Evolutionary conservation across 2,329 filamentous ascomycete species (phyloP).

Genomic region (Arthroderma uncinatum): DNA sequence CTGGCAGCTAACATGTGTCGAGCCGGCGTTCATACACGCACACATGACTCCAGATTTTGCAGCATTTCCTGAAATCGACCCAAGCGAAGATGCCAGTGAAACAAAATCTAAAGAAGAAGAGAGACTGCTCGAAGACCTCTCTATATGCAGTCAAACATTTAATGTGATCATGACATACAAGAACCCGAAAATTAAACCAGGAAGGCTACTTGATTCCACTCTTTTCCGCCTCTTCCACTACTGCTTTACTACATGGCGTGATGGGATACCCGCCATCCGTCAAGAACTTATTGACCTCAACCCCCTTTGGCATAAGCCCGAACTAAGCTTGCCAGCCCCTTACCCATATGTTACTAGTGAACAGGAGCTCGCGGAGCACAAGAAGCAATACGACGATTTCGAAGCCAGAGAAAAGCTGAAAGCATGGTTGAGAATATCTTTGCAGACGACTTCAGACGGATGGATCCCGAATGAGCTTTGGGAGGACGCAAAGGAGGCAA

Average conservation of each 20-base stretch:
- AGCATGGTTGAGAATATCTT: slow-evolving; percentile 17
- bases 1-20: slow-evolving; percentile 26
- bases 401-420: slow-evolving; percentile 23
- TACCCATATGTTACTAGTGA: slow-evolving; percentile 21
- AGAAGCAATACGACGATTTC: slow-evolving; percentile 24
- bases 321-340: slow-evolving; percentile 18
- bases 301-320: slow-evolving; percentile 16
- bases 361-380: slow-evolving; percentile 19
- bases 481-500: slow-evolving; percentile 16
- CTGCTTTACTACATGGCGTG: slow-evolving; percentile 23
- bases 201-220: slow-evolving; percentile 20
- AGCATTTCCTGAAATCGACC: slow-evolving; percentile 15
- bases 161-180: slow-evolving; percentile 11
- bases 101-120: slow-evolving; percentile 11
- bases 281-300: slow-evolving; percentile 26
- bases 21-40: slow-evolving; percentile 19
- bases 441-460: background rate
- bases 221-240: slow-evolving; percentile 27
- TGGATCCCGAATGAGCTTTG: slow-evolving; percentile 10
- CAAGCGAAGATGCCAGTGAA: slow-evolving; percentile 11
- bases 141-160: slow-evolving; percentile 24
- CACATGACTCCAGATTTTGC: slow-evolving; percentile 17
- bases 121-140: slow-evolving; percentile 19
- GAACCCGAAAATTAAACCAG: slow-evolving; percentile 17
- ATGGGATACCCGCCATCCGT: slow-evolving; percentile 20